Evolutionary conservation across 805 yeast genomes (phyloP).

Genomic region (Starmerella kuoi): DNA sequence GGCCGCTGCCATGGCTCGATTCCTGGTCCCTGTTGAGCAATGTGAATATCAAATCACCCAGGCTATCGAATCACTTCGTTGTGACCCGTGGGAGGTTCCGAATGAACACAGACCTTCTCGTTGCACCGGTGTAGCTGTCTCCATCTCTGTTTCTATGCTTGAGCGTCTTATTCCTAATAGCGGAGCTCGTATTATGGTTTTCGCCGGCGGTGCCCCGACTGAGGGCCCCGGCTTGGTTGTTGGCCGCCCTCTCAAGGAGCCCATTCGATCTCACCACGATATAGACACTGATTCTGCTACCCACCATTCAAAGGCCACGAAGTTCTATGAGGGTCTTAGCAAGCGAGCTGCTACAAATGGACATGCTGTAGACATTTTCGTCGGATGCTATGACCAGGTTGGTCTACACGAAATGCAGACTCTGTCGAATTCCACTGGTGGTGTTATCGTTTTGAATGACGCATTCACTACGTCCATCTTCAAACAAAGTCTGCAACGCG

Average conservation of each 20-base stretch:
- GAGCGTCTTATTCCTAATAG: constrained; percentile 74
- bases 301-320: constrained; percentile 74
- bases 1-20: constrained; percentile 42
- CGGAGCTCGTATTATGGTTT: constrained; percentile 80
- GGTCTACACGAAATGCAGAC: constrained; percentile 91
- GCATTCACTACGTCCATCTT: constrained; percentile 91
- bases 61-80: constrained; percentile 61
- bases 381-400: constrained; percentile 92
- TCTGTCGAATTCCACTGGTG: constrained; percentile 77
- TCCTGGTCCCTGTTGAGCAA: constrained; percentile 59
- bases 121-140: constrained; percentile 85
- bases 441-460: constrained; percentile 75
- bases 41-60: constrained; percentile 76
- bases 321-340: constrained; percentile 66
- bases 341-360: constrained; percentile 58
- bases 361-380: constrained; percentile 79
- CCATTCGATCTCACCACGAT: constrained; percentile 94
- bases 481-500: constrained; percentile 79
- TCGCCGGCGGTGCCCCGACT: constrained; percentile 92
- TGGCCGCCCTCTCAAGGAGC: constrained; percentile 81
- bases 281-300: constrained; percentile 83
- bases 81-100: constrained; percentile 82
- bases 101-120: constrained; percentile 69
- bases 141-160: constrained; percentile 68
- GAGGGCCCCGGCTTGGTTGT: constrained; percentile 91